Evolutionary conservation across 2,329 filamentous ascomycete species (phyloP).

Genomic region (Microdochium trichocladiopsis): DNA sequence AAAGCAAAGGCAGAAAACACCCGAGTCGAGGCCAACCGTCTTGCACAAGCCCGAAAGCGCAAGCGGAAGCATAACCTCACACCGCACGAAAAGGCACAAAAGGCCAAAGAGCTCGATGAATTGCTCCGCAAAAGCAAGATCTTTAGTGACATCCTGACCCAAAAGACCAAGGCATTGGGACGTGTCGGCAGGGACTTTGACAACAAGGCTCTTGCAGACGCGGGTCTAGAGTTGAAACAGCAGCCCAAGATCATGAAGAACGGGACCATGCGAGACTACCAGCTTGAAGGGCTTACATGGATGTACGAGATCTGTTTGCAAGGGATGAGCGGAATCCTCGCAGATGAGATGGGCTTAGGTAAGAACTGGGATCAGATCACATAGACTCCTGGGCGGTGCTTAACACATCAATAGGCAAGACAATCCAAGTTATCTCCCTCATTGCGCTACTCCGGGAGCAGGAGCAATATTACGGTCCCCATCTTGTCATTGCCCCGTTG

Average conservation of each 20-base stretch:
- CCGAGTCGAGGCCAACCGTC: conserved; percentile 36
- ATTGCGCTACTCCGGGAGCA: conserved; percentile 84
- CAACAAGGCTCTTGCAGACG: conserved; percentile 52
- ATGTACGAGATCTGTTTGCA: conserved; percentile 77
- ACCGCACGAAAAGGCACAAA: conserved; percentile 46
- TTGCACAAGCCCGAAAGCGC: conserved; percentile 24
- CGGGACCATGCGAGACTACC: conserved; percentile 89
- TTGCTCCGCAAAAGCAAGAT: conserved; percentile 52
- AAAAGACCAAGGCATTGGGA: conserved; percentile 56
- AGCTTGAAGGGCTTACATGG: conserved; percentile 92
- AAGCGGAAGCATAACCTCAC: conserved; percentile 42
- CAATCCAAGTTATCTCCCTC: conserved; percentile 82
- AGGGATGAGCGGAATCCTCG: conserved; percentile 83
- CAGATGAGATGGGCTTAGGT: conserved; percentile 88
- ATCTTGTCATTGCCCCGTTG: conserved; percentile 82
- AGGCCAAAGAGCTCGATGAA: conserved; percentile 52
- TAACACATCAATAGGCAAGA: conserved; percentile 56
- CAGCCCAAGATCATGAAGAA: conserved; percentile 82
- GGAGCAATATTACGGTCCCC: conserved; percentile 75
- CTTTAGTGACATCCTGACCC: conserved; percentile 56
- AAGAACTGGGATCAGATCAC: conserved; percentile 9
- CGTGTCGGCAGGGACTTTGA: conserved; percentile 54
- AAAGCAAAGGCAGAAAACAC: conserved; percentile 40
- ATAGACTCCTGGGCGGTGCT: too few relatives aligned
- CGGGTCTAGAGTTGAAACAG: conserved; percentile 69